Percentiles rank a stretch among this genome's conserved stretches.
phyloP scores from a whole-genome alignment of 495 filamentous ascomycete genomes.

The Neurospora sp. region DNA sequence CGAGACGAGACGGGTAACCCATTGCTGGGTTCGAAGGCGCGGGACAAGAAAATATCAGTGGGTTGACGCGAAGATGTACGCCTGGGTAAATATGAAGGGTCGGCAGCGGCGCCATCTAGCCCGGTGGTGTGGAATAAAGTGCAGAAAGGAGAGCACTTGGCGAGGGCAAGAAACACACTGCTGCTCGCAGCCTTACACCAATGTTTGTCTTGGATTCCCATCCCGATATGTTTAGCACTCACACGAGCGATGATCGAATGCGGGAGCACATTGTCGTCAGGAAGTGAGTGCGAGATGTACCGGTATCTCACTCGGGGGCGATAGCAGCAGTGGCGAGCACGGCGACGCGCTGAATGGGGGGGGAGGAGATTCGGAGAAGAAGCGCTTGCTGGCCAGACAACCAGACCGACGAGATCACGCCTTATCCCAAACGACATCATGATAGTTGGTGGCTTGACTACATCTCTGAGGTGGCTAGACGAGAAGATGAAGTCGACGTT shows the following conservation, averaged over 20 bases:
- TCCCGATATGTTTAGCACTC: background rate
- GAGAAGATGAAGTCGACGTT: background rate
- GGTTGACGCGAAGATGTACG: background rate
- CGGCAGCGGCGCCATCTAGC: background rate
- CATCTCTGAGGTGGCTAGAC: background rate
- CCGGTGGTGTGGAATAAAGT: background rate
- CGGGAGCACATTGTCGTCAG: background rate
- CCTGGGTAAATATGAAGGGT: background rate
- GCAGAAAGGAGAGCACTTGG: background rate
- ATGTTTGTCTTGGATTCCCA: background rate
- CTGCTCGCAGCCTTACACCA: background rate
- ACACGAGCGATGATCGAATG: background rate
- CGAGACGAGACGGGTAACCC: background rate
- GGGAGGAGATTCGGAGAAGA: background rate
- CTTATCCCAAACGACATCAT: background rate
- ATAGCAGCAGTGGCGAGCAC: background rate
- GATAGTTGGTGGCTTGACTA: background rate
- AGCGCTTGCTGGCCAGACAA: background rate
- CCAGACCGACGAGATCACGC: background rate
- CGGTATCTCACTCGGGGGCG: background rate
- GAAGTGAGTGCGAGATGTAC: background rate
- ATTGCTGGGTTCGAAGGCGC: background rate
- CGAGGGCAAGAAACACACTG: background rate
- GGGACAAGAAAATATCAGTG: background rate
- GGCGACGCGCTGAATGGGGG: background rate